Evolutionary conservation across 208 protist genomes (phyloP), one percentile per base, ranked within the genome.

Genomic region (Crithidia bombi): DNA sequence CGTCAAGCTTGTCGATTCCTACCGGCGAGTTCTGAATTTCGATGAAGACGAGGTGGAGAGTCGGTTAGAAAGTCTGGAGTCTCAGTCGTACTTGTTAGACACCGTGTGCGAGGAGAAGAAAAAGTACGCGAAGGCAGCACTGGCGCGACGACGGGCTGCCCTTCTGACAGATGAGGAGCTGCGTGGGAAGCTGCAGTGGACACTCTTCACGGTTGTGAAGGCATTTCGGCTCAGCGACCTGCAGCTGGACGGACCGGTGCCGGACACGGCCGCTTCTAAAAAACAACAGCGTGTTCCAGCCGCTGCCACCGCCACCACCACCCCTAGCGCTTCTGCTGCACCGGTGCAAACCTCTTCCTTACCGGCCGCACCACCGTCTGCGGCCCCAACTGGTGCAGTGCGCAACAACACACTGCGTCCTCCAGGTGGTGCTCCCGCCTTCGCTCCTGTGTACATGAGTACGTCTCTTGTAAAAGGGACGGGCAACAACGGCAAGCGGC

Each of bases 161-260:
- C 71, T 94, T 26, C 74, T 96, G 46, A 94, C 91, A 5, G 89
- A 96, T 46, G 89, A 94, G n/a, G 85, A 87, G 65, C 74, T 96
- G 39, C 83, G 82, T n/a, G 82, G 82, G 17, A 82, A 81, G 65
- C 81, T 96, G 58, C 81, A 93, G 62, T 96, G 91, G 89, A 81
- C 78, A 35, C 69, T 79, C 36, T 96, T 96, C 65, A 87, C 83
- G 23, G 91, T 96, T 23, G 67, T 92, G 2, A 78, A 86, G 39
- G 82, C 78, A 7, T 94, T 96, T 49, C 75, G 50, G 11, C 56
- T 92, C 19, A 81, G 73, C 21, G 91, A 96, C 61, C 68, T 94
- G 65, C 72, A 78, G 43, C 80, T 96, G 3, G 91, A 96, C 54
- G 91, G 86, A 0, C 79, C 87, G 12, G 69, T 91, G 57, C 86